Evolutionary conservation across 176 grass and related monocot species (phyloP).

Genomic region (Eleusine coracana): DNA sequence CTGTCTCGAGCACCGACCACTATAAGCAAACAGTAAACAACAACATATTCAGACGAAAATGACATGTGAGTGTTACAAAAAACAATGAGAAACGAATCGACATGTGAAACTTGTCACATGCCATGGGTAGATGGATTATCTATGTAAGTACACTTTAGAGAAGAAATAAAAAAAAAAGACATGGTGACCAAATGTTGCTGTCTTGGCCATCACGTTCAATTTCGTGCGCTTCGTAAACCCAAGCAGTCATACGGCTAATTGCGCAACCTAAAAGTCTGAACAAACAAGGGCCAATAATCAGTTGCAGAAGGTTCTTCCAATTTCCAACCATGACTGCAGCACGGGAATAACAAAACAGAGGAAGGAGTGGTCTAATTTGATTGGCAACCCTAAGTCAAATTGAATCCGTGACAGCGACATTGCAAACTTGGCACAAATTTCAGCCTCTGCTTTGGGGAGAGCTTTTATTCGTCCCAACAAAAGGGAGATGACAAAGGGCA

Average conservation of each 20-base stretch:
- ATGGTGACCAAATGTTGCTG: background rate
- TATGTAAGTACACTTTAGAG: background rate
- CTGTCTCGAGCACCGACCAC: background rate
- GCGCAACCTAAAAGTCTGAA: background rate
- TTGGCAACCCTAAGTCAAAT: conserved; percentile 14
- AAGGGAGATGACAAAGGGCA: conserved; percentile 22
- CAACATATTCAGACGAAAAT: background rate
- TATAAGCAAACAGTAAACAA: background rate
- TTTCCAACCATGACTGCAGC: conserved; percentile 1
- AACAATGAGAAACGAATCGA: background rate
- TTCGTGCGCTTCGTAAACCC: background rate
- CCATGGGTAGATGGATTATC: background rate
- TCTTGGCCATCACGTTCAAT: background rate
- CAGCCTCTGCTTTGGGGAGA: background rate
- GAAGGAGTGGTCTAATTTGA: conserved; percentile 21
- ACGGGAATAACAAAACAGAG: conserved; percentile 3
- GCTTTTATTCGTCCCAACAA: conserved; percentile 27
- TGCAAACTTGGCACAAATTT: conserved; percentile 12
- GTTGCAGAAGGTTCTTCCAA: conserved; percentile 10
- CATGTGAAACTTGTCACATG: background rate
- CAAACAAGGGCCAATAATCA: conserved; percentile 16
- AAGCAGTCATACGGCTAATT: background rate
- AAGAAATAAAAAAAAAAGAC: no score
- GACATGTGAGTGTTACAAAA: background rate
- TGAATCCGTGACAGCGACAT: conserved; percentile 32